A percentile compares a stretch with the other conserved stretches of the same genome.
phyloP scores from a whole-genome alignment of 2,329 filamentous ascomycete genomes.

The Sclerotiophoma versabilis region DNA sequence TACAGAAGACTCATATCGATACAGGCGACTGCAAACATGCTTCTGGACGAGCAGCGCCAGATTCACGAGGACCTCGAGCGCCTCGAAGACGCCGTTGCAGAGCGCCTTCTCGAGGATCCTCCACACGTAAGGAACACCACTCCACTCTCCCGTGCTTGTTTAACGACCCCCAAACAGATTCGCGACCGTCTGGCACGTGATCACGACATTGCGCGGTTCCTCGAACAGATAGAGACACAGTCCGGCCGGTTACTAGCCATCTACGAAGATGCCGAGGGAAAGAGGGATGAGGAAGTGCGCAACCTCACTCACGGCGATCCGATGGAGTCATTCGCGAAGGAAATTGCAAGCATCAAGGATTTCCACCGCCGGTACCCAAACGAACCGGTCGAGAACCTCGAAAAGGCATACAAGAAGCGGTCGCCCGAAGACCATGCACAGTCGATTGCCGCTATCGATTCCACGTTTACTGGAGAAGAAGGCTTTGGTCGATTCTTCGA shows the following conservation, averaged over 20 bases:
- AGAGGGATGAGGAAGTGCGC: conserved; percentile 80
- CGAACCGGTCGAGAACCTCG: conserved; percentile 93
- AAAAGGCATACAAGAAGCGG: conserved; percentile 84
- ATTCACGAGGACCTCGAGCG: conserved; percentile 97
- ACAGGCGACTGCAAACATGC: conserved; percentile 60
- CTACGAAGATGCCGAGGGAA: conserved; percentile 79
- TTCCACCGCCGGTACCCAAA: conserved; percentile 93
- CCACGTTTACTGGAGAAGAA: conserved; percentile 95
- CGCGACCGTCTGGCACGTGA: conserved; percentile 89
- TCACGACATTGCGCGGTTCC: conserved; percentile 87
- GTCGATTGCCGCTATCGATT: conserved; percentile 75
- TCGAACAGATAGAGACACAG: conserved; percentile 86
- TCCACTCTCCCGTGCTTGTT: not conserved
- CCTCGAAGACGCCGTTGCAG: conserved; percentile 90
- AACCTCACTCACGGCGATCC: conserved; percentile 83
- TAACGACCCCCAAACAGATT: conserved; percentile 63
- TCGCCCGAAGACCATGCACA: conserved; percentile 68
- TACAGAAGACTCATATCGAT: conserved; percentile 24
- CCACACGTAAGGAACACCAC: conserved; percentile 70
- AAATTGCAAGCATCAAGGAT: conserved; percentile 79
- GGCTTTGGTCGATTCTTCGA: conserved; percentile 93
- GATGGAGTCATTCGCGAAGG: conserved; percentile 90
- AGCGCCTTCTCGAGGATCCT: conserved; percentile 87
- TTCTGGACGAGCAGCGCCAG: conserved; percentile 91
- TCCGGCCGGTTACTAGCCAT: conserved; percentile 81